These are phyloP conservation scores for Hemisphaericaspora xylofermentans DNA, from an alignment of 1,139 yeast species.

Conservation along the genomic window DNA sequence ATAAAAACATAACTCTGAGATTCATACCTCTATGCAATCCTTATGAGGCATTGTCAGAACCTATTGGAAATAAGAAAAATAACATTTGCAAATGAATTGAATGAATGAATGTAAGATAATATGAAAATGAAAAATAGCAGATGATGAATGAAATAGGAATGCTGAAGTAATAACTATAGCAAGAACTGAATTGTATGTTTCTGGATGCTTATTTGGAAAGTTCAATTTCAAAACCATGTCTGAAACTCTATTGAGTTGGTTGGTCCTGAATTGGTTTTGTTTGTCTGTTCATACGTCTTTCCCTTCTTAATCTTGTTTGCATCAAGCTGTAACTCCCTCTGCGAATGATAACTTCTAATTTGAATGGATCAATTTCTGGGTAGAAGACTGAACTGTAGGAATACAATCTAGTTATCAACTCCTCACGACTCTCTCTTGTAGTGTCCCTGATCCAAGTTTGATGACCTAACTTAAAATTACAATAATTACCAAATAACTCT, in stretches of 20 bases:
- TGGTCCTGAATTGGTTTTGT: no score
- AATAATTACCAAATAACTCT: slow-evolving; percentile 52
- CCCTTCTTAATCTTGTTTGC: slow-evolving; percentile 76
- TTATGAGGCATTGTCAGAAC: no score
- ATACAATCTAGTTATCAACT: slow-evolving; percentile 50
- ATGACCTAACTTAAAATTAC: slow-evolving; percentile 69
- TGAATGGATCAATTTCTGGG: slow-evolving; percentile 47
- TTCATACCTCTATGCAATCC: no score
- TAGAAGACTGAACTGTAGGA: slow-evolving; percentile 47
- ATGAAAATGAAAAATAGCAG: no score
- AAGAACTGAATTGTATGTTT: no score
- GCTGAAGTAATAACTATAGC: no score
- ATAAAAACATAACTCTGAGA: no score
- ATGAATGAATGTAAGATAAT: no score
- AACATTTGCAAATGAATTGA: no score
- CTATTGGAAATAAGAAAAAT: no score
- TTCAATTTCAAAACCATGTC: slow-evolving; percentile 1
- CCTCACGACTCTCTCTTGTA: slow-evolving; percentile 47
- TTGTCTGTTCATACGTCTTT: slow-evolving; percentile 40
- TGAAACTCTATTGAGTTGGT: neutral
- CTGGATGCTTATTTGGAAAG: no score
- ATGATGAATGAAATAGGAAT: no score
- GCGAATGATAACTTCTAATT: slow-evolving; percentile 68
- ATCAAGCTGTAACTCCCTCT: slow-evolving; percentile 77
- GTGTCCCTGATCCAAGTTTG: slow-evolving; percentile 85